Evolutionary conservation across 164 flowering plant species (phyloP), one percentile per base, ranked within the genome.

Genomic region (Liriodendron chinense): DNA sequence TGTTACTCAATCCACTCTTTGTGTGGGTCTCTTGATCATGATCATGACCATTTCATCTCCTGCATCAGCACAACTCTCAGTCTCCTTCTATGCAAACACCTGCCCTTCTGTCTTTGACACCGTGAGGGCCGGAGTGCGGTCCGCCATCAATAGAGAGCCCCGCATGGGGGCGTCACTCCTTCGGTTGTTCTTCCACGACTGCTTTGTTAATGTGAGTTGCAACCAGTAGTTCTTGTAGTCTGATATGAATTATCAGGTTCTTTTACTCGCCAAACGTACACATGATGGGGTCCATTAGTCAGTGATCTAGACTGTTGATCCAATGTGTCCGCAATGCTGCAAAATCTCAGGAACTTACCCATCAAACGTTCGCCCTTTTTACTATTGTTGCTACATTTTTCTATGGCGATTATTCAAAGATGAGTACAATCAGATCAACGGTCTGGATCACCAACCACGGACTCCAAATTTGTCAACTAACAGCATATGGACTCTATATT

Each of bases 131-230:
- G 78, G 72, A 3, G 75, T 80, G 47, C 47, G 26, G 6, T 69
- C 80, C 0, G 78, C 82, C 12, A 69, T 84, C 28, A 65, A 66
- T 61, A 66, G 81, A 18, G 87, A 85, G 26, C 24, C 74, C 25
- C 82, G 87, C 64, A 84, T 84, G 83, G 87, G 83, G 0, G 85
- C 87, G 1, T 84, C 85, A 12, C 48, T 84, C 28, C 72, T 85
- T 9, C 86, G 86, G 7, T 78, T 85, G 22, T 82, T 83, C 71
- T 85, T 85, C 78, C 87, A 83, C 47, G 88, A 85, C 34, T 85
- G 88, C 73, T 85, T 85, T 53, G 84, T 80, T 63, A 77, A 67
- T 59, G 82, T 77, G 49, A 74, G 64, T 28, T 48, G 16, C 9
- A 53, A n/a, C 21, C 43, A 24, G 8, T 47, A 48, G 2, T 69